Conservation (phyloP, 116 monocot genomes). For the Phalaenopsis hybrid region DNA sequence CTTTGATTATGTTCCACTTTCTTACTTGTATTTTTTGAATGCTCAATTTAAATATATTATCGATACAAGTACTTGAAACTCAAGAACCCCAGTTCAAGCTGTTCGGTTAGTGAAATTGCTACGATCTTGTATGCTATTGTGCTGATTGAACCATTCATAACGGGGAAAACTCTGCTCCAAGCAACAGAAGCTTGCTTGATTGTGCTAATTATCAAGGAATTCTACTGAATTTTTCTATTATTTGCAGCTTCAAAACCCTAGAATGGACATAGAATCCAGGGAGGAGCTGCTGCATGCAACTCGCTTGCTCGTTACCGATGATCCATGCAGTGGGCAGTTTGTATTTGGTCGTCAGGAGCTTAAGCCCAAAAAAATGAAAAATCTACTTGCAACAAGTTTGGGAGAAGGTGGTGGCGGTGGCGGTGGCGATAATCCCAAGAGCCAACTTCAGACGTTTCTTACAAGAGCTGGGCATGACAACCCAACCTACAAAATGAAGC, state of each 20-base stretch:
- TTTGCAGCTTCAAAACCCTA: conserved; percentile 78
- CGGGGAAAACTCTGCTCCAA: neutral
- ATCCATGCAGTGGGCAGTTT: conserved; percentile 74
- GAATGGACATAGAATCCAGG: conserved; percentile 42
- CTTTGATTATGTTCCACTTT: neutral
- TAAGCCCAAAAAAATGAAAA: conserved; percentile 46
- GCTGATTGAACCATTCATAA: neutral
- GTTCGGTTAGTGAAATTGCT: neutral
- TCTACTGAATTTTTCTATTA: neutral
- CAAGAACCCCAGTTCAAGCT: neutral
- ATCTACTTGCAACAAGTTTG: conserved; percentile 10
- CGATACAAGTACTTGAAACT: neutral
- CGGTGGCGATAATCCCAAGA: conserved; percentile 74
- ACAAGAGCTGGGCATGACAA: conserved; percentile 72
- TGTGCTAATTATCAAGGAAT: neutral
- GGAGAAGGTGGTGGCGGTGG: conserved; percentile 33
- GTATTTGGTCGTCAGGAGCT: conserved; percentile 72
- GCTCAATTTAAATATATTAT: neutral
- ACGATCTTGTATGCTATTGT: neutral
- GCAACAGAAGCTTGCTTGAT: neutral
- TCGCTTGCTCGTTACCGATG: conserved; percentile 59
- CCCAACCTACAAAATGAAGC: conserved; percentile 70
- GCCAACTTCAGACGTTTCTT: conserved; percentile 74
- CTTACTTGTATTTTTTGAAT: neutral
- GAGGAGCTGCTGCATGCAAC: conserved; percentile 68